phyloP scores from a whole-genome alignment of 2,329 filamentous ascomycete genomes.

The Ophiocordyceps sinensis region DNA sequence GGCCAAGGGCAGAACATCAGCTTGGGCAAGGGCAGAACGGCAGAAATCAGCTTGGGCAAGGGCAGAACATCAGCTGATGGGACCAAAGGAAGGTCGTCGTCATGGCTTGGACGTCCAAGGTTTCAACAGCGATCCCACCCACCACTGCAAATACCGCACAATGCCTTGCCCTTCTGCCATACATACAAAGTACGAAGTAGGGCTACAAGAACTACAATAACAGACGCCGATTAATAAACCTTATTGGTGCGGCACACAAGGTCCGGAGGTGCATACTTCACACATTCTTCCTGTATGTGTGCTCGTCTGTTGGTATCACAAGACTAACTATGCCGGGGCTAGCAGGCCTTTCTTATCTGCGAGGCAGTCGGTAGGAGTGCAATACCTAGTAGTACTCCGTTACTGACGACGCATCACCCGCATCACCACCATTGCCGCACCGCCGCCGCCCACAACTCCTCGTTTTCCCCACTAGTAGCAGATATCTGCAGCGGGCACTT shows the following conservation, averaged over 20 bases:
- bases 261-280: neutral
- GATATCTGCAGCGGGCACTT: no score
- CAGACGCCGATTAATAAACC: neutral
- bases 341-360: no score
- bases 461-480: no score
- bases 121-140: constrained; percentile 1
- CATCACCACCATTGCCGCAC: no score
- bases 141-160: constrained; percentile 1
- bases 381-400: no score
- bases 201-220: no score
- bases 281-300: neutral
- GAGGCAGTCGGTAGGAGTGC: no score
- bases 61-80: constrained; percentile 1
- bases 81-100: neutral
- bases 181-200: no score
- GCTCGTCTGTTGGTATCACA: no score
- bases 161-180: neutral
- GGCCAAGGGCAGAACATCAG: neutral
- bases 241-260: neutral
- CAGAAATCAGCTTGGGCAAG: constrained; percentile 1
- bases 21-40: neutral
- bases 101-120: neutral
- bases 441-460: no score
- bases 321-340: no score
- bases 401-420: no score